Percentiles rank a stretch among this genome's conserved stretches.
phyloP scores from a whole-genome alignment of 345 rosid species.

The Corymbia maculata region DNA sequence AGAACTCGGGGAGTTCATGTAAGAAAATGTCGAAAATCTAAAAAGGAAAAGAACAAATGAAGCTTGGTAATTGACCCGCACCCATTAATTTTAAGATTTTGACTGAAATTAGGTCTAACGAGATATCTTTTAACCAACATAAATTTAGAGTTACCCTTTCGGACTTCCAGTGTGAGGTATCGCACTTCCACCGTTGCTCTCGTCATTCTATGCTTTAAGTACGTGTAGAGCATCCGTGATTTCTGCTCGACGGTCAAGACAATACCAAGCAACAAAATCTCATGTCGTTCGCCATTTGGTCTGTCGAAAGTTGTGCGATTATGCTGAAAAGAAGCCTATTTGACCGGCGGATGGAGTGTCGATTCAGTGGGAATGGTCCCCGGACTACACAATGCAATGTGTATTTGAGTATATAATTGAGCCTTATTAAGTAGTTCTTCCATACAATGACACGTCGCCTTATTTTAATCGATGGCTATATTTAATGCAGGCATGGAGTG shows the following conservation, averaged over 20 bases:
- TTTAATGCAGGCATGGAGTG: conserved; percentile 13
- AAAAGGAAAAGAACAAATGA: too few relatives aligned
- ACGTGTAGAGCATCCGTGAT: not conserved
- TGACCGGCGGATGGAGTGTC: not conserved
- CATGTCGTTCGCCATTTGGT: not conserved
- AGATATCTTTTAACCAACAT: not conserved
- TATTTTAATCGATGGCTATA: not conserved
- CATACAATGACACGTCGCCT: not conserved
- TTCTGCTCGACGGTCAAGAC: not conserved
- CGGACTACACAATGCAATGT: not conserved
- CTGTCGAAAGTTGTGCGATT: not conserved
- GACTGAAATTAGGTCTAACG: not conserved
- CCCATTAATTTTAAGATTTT: too few relatives aligned
- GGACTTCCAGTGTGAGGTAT: not conserved
- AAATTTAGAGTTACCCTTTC: not conserved
- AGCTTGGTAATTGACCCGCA: too few relatives aligned
- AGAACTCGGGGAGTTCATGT: too few relatives aligned
- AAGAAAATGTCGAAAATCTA: too few relatives aligned
- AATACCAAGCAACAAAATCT: not conserved
- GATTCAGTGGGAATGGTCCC: not conserved
- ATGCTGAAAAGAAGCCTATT: not conserved
- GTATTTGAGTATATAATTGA: not conserved
- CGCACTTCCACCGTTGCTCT: not conserved
- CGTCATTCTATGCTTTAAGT: not conserved
- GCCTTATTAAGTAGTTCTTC: not conserved